A percentile compares a stretch with the other conserved stretches of the same genome.
Evolutionary conservation across 2,329 filamentous ascomycete genomes (phyloP).

Genomic region (Talaromyces sp.): DNA sequence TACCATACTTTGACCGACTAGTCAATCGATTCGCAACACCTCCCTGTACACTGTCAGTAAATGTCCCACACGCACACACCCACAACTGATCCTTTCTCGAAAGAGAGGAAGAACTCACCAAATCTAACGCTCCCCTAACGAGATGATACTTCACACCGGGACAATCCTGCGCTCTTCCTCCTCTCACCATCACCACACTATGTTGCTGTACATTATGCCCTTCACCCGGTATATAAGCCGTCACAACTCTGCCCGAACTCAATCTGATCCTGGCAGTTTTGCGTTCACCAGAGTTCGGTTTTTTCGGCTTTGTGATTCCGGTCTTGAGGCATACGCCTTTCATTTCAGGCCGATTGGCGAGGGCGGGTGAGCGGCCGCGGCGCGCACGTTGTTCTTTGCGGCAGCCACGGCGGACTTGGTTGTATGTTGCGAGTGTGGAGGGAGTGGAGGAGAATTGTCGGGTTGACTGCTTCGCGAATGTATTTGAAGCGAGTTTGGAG

Average conservation of each 20-base stretch:
- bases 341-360: conserved; percentile 72
- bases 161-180: conserved; percentile 92
- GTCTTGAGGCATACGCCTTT: conserved; percentile 97
- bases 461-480: conserved; percentile 27
- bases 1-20: conserved; percentile 92
- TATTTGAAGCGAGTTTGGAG: conserved; percentile 21
- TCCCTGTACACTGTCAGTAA: conserved; percentile 55
- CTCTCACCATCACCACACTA: conserved; percentile 92
- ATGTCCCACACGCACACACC: neutral
- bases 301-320: conserved; percentile 92
- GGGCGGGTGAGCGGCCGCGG: conserved; percentile 81
- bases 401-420: conserved; percentile 72
- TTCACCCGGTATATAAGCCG: conserved; percentile 93
- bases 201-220: conserved; percentile 99
- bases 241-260: conserved; percentile 81
- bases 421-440: conserved; percentile 60
- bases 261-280: conserved; percentile 91
- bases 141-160: conserved; percentile 96
- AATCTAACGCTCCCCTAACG: conserved; percentile 84
- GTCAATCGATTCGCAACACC: conserved; percentile 82
- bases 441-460: conserved; percentile 20
- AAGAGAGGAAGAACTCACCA: conserved; percentile 60
- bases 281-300: conserved; percentile 95
- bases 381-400: conserved; percentile 75
- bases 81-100: neutral